Evolutionary conservation across 192 early-diverging fungal species (phyloP).

Genomic region (Dispira simplex): DNA sequence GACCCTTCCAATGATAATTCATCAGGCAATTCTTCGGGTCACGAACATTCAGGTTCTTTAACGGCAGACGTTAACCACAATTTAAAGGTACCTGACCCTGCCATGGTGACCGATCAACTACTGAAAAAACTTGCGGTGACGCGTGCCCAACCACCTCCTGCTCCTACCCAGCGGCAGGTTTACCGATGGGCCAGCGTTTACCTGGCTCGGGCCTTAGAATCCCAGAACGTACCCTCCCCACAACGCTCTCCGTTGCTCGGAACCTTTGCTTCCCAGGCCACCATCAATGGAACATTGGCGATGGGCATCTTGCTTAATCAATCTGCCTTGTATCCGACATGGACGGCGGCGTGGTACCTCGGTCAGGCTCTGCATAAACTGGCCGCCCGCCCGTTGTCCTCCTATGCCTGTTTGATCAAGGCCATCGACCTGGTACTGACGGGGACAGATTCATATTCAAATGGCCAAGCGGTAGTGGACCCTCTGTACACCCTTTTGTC

Average conservation of each 20-base stretch:
- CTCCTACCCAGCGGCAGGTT: not conserved
- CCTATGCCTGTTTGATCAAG: conserved; percentile 3
- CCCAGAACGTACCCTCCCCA: not conserved
- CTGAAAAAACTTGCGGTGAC: too few relatives aligned
- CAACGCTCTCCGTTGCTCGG: too few relatives aligned
- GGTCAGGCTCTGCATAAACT: conserved; percentile 5
- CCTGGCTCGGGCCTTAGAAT: not conserved
- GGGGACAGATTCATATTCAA: not conserved
- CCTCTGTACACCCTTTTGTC: conserved; percentile 8
- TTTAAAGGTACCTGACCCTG: too few relatives aligned
- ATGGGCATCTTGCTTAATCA: not conserved
- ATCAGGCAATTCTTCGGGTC: too few relatives aligned
- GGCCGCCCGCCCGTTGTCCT: not conserved
- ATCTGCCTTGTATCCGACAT: not conserved
- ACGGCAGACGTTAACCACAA: too few relatives aligned
- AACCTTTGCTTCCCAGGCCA: not conserved
- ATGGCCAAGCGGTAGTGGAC: not conserved
- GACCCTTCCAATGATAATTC: too few relatives aligned
- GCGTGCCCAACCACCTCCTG: too few relatives aligned
- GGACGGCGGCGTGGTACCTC: not conserved
- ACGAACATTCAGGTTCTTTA: too few relatives aligned
- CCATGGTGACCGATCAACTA: too few relatives aligned
- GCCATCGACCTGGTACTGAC: not conserved
- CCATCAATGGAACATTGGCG: not conserved
- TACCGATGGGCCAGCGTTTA: not conserved